These are phyloP conservation scores for Allantophomopsis cytisporea DNA, from an alignment of 2,329 filamentous ascomycete species.

Conservation along the genomic window DNA sequence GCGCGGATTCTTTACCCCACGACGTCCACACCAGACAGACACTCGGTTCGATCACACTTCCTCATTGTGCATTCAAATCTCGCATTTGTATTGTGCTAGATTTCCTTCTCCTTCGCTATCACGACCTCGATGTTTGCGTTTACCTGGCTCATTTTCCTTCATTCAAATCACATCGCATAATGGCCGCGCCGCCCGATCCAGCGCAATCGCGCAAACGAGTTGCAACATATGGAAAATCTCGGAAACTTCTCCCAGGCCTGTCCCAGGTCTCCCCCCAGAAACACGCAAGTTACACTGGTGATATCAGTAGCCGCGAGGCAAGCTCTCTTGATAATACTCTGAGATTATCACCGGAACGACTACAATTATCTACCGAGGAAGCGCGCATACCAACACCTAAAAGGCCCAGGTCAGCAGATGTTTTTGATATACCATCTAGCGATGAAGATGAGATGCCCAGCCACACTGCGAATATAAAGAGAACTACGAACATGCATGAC, in stretches of 20 bases:
- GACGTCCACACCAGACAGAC: too few species aligned
- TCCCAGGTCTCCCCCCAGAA: slow-evolving; percentile 1
- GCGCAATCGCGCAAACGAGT: slow-evolving; percentile 13
- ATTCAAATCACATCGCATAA: slow-evolving; percentile 2
- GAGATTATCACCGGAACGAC: too few species aligned
- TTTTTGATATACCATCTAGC: slow-evolving; percentile 9
- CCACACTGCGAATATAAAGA: neutral
- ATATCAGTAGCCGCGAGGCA: neutral
- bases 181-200: slow-evolving; percentile 13
- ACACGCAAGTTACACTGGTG: neutral
- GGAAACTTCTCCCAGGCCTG: slow-evolving; percentile 13
- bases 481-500: neutral
- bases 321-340: neutral
- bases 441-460: slow-evolving; percentile 8
- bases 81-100: too few species aligned
- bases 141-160: too few species aligned
- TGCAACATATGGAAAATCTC: slow-evolving; percentile 18
- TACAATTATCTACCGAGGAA: too few species aligned
- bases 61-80: too few species aligned
- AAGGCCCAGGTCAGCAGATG: slow-evolving; percentile 2
- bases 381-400: neutral
- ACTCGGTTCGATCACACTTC: too few species aligned
- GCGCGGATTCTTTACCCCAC: too few species aligned
- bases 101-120: too few species aligned
- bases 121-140: too few species aligned